These are phyloP conservation scores for Schoenoplectus tabernaemontani DNA, from an alignment of 202 grass and related monocot genomes.

Conservation along the genomic window DNA sequence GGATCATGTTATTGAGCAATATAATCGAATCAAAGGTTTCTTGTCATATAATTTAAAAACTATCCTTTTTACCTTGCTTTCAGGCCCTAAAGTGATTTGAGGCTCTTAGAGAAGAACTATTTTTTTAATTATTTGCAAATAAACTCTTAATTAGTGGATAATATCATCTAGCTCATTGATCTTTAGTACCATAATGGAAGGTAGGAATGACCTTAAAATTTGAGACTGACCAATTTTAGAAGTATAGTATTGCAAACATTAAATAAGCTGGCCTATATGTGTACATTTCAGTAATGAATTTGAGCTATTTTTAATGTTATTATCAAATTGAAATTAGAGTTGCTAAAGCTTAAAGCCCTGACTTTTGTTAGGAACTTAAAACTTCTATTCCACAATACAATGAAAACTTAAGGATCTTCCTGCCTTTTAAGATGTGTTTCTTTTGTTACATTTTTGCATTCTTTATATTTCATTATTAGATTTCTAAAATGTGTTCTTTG, in stretches of 20 bases:
- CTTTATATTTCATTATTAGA: too few species aligned
- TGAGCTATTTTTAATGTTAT: neutral
- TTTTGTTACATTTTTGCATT: too few species aligned
- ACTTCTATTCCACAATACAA: too few species aligned
- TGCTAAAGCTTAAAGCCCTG: neutral
- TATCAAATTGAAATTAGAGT: neutral
- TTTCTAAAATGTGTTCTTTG: too few species aligned
- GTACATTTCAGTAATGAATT: neutral
- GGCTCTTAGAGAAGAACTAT: neutral
- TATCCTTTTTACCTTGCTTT: neutral
- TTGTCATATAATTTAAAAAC: neutral
- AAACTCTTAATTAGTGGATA: neutral
- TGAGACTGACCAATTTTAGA: neutral
- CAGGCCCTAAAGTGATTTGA: neutral
- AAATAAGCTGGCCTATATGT: neutral
- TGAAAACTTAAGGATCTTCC: neutral
- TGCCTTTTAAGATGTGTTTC: too few species aligned
- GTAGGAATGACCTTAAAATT: neutral
- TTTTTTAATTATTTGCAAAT: neutral
- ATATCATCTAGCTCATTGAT: neutral
- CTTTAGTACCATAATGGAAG: neutral
- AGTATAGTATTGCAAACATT: neutral
- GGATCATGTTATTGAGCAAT: slow-evolving; percentile 94
- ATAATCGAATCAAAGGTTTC: slow-evolving; percentile 60
- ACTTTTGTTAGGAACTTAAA: neutral